Evolutionary conservation across 2,329 filamentous ascomycete species (phyloP).

Genomic region (Triangularia verruculosa): DNA sequence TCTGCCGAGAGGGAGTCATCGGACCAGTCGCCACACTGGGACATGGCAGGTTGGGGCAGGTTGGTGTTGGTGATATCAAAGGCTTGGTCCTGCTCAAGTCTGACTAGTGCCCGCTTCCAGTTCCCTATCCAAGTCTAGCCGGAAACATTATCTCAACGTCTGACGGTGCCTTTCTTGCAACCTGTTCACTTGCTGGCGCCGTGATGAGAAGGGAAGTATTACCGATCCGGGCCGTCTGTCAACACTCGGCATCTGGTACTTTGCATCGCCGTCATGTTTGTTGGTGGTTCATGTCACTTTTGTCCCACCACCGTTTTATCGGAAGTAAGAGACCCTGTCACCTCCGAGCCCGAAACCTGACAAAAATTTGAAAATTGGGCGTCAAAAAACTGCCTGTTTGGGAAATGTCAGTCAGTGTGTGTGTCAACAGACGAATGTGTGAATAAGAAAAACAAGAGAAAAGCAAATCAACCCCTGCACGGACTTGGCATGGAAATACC

Average conservation of each 20-base stretch:
- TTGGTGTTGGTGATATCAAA: not conserved
- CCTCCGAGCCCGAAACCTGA: not conserved
- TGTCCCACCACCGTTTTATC: not conserved
- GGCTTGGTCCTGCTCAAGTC: not conserved
- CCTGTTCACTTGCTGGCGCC: not conserved
- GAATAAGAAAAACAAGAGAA: not conserved
- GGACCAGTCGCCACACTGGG: not conserved
- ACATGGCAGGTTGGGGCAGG: too few relatives aligned
- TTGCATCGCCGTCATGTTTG: not conserved
- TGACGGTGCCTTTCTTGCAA: not conserved
- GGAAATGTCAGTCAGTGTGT: not conserved
- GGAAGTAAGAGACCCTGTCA: not conserved
- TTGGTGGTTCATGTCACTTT: not conserved
- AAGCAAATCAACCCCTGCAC: slow-evolving; percentile 13
- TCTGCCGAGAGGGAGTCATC: not conserved
- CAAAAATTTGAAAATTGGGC: not conserved
- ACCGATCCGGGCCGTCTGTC: not conserved
- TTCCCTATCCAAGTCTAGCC: not conserved
- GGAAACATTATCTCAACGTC: not conserved
- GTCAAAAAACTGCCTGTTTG: not conserved
- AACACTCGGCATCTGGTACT: not conserved
- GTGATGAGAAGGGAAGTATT: not conserved
- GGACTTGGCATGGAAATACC: slow-evolving; percentile 28
- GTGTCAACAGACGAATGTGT: not conserved
- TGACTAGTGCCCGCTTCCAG: not conserved